phyloP scores from a whole-genome alignment of 2,329 filamentous ascomycete species.

The Stagonosporopsis tanaceti region DNA sequence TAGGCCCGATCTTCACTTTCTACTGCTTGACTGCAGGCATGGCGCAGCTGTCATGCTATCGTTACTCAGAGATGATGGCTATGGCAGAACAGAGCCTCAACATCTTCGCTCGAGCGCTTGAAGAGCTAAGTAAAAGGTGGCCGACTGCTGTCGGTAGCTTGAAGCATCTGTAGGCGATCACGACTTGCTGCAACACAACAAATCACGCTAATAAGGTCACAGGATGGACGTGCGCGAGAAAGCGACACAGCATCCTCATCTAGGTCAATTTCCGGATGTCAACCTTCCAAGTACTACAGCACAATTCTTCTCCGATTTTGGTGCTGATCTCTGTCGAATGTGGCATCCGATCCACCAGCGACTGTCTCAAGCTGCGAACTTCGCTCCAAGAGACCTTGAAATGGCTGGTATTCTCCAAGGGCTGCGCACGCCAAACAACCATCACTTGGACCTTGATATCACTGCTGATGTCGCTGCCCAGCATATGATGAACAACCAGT shows the following conservation, averaged over 20 bases:
- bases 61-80: slow-evolving; percentile 42
- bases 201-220: neutral
- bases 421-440: slow-evolving; percentile 34
- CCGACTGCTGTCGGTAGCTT: slow-evolving; percentile 42
- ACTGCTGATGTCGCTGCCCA: slow-evolving; percentile 21
- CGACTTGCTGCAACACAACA: neutral
- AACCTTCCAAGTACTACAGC: slow-evolving; percentile 35
- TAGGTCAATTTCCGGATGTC: slow-evolving; percentile 39
- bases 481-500: slow-evolving; percentile 29
- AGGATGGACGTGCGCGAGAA: slow-evolving; percentile 45
- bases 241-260: slow-evolving; percentile 35
- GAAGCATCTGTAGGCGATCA: slow-evolving; percentile 32
- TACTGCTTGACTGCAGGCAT: slow-evolving; percentile 53
- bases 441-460: slow-evolving; percentile 32
- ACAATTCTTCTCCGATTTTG: slow-evolving; percentile 44
- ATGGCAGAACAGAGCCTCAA: slow-evolving; percentile 40
- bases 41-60: slow-evolving; percentile 51
- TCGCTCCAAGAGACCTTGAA: slow-evolving; percentile 38
- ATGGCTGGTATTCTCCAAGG: slow-evolving; percentile 45
- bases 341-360: slow-evolving; percentile 37
- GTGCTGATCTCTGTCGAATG: slow-evolving; percentile 43
- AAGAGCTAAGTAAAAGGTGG: slow-evolving; percentile 44
- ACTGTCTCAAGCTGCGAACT: slow-evolving; percentile 27
- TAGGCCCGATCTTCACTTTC: slow-evolving; percentile 54
- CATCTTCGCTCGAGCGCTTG: slow-evolving; percentile 38